A percentile compares a stretch with the other conserved stretches of the same genome.
Conservation (phyloP, 2,329 filamentous ascomycete genomes). For the Botryosphaeria dothidea region DNA sequence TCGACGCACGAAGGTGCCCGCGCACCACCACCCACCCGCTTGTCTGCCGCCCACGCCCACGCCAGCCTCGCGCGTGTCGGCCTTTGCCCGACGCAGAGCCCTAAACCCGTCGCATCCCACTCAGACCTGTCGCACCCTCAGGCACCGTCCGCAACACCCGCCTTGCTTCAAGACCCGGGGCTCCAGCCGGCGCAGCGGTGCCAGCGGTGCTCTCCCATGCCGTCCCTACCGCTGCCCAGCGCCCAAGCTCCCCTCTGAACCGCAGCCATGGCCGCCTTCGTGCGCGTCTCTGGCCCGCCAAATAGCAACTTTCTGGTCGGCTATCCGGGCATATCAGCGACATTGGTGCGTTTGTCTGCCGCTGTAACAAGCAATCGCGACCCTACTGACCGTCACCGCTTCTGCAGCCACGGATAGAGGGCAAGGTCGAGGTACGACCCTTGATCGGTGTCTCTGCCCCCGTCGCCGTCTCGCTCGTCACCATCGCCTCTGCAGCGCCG, state of each 20-base stretch:
- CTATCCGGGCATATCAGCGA: constrained; percentile 97
- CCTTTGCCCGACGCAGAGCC: neutral
- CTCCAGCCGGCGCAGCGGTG: constrained; percentile 9
- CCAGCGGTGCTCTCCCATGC: constrained; percentile 20
- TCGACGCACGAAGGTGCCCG: neutral
- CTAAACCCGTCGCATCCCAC: constrained; percentile 8
- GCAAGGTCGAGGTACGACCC: constrained; percentile 94
- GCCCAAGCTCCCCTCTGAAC: constrained; percentile 15
- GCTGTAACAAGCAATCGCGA: constrained; percentile 14
- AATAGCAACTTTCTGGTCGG: constrained; percentile 97
- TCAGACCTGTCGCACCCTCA: neutral
- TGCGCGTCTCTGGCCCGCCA: constrained; percentile 94
- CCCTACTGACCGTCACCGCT: constrained; percentile 11
- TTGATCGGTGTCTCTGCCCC: constrained; percentile 82
- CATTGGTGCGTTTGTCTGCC: constrained; percentile 88
- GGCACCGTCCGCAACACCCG: neutral
- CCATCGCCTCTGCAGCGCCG: constrained; percentile 89
- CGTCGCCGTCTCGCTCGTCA: constrained; percentile 87
- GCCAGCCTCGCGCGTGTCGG: constrained; percentile 8
- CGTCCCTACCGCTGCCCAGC: constrained; percentile 20
- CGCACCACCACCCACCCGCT: neutral
- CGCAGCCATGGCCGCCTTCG: constrained; percentile 65
- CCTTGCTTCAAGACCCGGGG: constrained; percentile 13
- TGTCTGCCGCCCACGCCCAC: neutral
- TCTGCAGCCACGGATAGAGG: constrained; percentile 86